These are phyloP conservation scores for Leishmania turanica DNA, from an alignment of 208 protist species.

Conservation along the genomic window DNA sequence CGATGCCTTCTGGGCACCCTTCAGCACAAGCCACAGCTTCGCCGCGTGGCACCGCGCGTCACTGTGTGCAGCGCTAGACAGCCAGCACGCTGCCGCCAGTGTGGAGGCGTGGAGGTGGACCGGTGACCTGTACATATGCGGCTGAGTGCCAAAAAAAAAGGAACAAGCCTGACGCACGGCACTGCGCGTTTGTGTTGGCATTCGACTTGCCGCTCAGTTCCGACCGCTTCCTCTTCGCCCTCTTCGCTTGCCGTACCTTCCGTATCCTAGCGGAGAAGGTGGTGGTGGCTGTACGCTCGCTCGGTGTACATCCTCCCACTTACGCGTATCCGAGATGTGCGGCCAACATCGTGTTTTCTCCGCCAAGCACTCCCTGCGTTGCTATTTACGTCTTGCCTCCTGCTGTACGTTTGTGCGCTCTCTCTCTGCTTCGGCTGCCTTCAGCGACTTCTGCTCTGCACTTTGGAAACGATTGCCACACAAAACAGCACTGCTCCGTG, in stretches of 20 bases:
- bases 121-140: not conserved
- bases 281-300: not conserved
- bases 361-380: not conserved
- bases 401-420: not conserved
- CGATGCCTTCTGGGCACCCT: conserved; percentile 48
- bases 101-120: not conserved
- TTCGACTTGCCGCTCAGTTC: not conserved
- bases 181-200: not conserved
- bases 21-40: not conserved
- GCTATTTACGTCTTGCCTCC: not conserved
- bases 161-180: not conserved
- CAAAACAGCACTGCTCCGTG: not conserved
- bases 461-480: not conserved
- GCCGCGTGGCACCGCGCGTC: conserved; percentile 2
- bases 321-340: not conserved
- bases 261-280: not conserved
- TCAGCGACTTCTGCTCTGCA: not conserved
- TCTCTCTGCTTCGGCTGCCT: not conserved
- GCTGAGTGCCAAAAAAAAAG: not conserved
- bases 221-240: not conserved
- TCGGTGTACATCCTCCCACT: not conserved
- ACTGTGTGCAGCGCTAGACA: not conserved
- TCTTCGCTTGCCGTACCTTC: not conserved
- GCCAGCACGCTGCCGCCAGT: not conserved
- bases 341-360: not conserved